phyloP scores from a whole-genome alignment of 2,329 filamentous ascomycete genomes.

The Cercospora canescens region DNA sequence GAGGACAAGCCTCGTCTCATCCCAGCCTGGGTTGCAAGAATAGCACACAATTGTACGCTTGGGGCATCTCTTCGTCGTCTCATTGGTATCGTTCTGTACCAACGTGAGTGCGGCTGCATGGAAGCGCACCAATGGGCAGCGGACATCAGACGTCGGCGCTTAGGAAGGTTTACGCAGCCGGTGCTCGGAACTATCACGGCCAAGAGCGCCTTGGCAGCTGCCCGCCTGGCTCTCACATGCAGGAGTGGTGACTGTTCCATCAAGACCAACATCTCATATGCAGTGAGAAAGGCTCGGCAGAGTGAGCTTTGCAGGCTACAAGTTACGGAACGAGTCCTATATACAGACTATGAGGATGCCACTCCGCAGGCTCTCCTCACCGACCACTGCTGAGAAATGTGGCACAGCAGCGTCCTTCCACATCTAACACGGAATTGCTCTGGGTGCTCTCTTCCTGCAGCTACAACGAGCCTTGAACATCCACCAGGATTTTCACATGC shows the following conservation, averaged over 20 bases:
- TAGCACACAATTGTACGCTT: slow-evolving; percentile 9
- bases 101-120: slow-evolving; percentile 13
- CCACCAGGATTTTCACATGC: slow-evolving; percentile 64
- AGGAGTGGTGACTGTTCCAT: not conserved
- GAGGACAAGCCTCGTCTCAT: slow-evolving; percentile 8
- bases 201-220: not conserved
- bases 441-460: not conserved
- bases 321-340: not conserved
- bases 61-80: not conserved
- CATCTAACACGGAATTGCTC: not conserved
- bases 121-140: slow-evolving; percentile 3
- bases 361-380: not conserved
- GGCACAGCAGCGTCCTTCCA: not conserved
- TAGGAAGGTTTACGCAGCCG: slow-evolving; percentile 4
- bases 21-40: slow-evolving; percentile 8
- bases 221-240: not conserved
- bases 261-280: not conserved
- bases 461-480: slow-evolving; percentile 34
- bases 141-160: slow-evolving; percentile 1
- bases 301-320: not conserved
- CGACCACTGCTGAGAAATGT: not conserved
- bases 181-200: not conserved
- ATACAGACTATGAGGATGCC: not conserved
- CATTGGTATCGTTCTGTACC: slow-evolving; percentile 4
- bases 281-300: not conserved